Evolutionary conservation across 148 eudicot species (phyloP), one percentile per base, ranked within the genome.

Genomic region (Beta vulgaris): DNA sequence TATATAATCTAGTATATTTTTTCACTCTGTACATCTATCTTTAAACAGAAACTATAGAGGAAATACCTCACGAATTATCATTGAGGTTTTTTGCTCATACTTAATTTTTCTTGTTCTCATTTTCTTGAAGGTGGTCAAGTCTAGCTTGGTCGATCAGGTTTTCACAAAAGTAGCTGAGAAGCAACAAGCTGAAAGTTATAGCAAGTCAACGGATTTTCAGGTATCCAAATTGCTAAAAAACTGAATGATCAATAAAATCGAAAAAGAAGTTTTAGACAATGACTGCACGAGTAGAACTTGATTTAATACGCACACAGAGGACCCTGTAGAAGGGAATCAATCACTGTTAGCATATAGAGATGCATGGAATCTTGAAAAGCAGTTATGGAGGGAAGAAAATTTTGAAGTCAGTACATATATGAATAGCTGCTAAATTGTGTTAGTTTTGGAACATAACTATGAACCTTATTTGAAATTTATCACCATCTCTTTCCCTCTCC

Each of bases 191-290:
- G 83, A 81, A 76, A 68, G 46, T 57, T 23, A 28, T 59, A 77
- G 69, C 69, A 58, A 73, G 69, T 72, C 80, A 76, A 49, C 83
- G 15, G 83, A 81, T 72, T 76, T 65, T 51, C 83, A 81, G 83
- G 83, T 81, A 81, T 16, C 23, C 29, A 40, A 69, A 46, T n/a
- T 37, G 10, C 21, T 23, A 2, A 23, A 12, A 13, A 31, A 28
- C 15, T 39, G 42, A 42, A 18, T 26, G 51, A 39, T 51, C 37
- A 18, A 51, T 40, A 13, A 48, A 16, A 58, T 26, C 12, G 62
- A 58, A 25, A 25, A 21, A 1, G 2, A 48, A 48, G 15, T 58
- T 58, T 3, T 25, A 28, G 28, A 28, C 35, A 58, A 58, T 3
- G 16, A 58, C 16, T 28, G 28, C 35, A 58, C 13, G 14, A 12